Evolutionary conservation across 768 basidiomycete species (phyloP).

Genomic region (Leccinum olivaceopallidum): DNA sequence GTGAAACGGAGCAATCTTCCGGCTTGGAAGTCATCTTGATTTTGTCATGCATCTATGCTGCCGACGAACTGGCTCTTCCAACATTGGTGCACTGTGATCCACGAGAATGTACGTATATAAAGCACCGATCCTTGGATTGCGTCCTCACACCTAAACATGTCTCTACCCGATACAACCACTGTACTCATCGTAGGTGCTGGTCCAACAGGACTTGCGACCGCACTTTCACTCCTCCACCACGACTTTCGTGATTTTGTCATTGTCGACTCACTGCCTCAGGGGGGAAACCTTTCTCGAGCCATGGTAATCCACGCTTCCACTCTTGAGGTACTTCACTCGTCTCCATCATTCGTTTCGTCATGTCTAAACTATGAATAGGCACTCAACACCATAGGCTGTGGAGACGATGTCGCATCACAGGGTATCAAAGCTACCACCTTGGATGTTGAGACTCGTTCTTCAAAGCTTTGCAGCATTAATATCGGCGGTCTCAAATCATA

Average conservation of each 20-base stretch:
- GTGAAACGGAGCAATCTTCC: background rate
- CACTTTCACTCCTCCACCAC: constrained; percentile 44
- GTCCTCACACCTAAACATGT: constrained; percentile 5
- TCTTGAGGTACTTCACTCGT: constrained; percentile 41
- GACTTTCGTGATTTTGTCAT: constrained; percentile 43
- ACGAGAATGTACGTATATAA: constrained; percentile 4
- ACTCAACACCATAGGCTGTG: constrained; percentile 45
- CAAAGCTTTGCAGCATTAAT: constrained; percentile 29
- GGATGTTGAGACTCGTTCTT: constrained; percentile 32
- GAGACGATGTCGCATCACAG: constrained; percentile 37
- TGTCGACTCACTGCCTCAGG: constrained; percentile 40
- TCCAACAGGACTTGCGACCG: constrained; percentile 47
- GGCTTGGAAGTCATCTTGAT: background rate
- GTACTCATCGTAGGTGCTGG: constrained; percentile 54
- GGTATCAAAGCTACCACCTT: constrained; percentile 36
- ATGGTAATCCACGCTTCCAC: constrained; percentile 51
- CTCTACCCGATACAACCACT: constrained; percentile 38
- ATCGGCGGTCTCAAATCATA: constrained; percentile 38
- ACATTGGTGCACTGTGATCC: background rate
- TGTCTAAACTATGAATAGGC: constrained; percentile 42
- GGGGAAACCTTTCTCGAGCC: constrained; percentile 44
- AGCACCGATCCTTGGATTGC: too few species aligned
- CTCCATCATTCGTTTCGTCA: background rate
- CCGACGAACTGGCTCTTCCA: background rate
- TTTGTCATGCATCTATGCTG: background rate